These are phyloP conservation scores for Datisca glomerata DNA, from an alignment of 306 rosid genomes.

Conservation along the genomic window DNA sequence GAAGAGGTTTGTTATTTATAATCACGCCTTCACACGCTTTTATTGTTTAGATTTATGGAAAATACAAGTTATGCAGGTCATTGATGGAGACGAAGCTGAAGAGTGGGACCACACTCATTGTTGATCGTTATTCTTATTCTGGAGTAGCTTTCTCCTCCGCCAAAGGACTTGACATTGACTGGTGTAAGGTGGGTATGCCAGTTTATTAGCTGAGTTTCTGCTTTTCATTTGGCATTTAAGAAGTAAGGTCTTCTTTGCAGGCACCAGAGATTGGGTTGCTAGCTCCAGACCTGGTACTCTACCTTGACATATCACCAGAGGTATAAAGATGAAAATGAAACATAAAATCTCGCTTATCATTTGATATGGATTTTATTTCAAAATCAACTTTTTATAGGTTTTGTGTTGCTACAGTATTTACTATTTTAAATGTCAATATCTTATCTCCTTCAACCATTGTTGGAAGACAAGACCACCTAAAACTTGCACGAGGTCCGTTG, in stretches of 20 bases:
- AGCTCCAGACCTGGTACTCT: conserved; percentile 70
- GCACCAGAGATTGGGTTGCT: conserved; percentile 80
- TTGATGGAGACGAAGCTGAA: conserved; percentile 79
- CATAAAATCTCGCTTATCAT: neutral
- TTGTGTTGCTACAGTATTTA: no score
- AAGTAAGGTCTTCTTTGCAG: conserved; percentile 26
- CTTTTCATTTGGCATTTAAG: conserved; percentile 7
- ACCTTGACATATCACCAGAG: conserved; percentile 85
- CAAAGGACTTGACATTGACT: conserved; percentile 71
- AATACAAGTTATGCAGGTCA: conserved; percentile 25
- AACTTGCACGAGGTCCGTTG: no score
- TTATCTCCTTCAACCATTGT: neutral
- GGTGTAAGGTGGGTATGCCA: conserved; percentile 69
- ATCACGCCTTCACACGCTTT: neutral
- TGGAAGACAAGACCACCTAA: no score
- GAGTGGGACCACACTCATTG: conserved; percentile 76
- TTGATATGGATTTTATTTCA: no score
- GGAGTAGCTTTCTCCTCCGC: conserved; percentile 95
- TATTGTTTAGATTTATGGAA: neutral
- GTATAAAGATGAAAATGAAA: conserved; percentile 9
- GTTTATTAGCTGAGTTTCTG: neutral
- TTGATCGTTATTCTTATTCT: conserved; percentile 94
- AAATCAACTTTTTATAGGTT: no score
- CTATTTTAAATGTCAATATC: neutral
- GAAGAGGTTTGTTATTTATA: conserved; percentile 52